Evolutionary conservation across 75 land plant species (phyloP).

Genomic region (Sequoiadendron giganteum): DNA sequence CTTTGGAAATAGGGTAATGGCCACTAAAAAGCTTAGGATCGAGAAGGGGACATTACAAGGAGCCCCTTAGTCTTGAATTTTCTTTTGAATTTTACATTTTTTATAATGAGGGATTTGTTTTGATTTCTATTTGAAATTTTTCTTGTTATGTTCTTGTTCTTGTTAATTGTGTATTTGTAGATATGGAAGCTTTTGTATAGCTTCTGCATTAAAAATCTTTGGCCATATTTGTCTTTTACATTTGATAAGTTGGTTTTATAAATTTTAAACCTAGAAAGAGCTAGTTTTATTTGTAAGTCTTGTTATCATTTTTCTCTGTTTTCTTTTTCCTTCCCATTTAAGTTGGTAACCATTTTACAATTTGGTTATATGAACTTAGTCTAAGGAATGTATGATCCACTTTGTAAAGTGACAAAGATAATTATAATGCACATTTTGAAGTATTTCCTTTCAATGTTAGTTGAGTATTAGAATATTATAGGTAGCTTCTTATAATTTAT

Average conservation of each 20-base stretch:
- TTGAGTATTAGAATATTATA: too few relatives aligned
- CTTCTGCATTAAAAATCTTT: not conserved
- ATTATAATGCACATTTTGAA: not conserved
- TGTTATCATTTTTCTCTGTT: not conserved
- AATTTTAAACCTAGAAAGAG: not conserved
- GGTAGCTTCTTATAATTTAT: not conserved
- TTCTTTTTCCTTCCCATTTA: not conserved
- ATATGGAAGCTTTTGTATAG: not conserved
- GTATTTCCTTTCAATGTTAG: not conserved
- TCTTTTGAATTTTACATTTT: not conserved
- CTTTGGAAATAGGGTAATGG: too few relatives aligned
- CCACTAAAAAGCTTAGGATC: too few relatives aligned
- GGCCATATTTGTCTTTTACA: not conserved
- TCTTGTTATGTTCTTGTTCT: not conserved
- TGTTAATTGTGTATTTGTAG: not conserved
- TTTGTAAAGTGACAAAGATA: not conserved
- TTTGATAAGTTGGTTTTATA: not conserved
- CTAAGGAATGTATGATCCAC: not conserved
- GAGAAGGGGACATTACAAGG: not conserved
- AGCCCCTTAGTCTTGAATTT: not conserved
- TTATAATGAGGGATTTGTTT: not conserved
- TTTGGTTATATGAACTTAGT: not conserved
- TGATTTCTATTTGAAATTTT: not conserved
- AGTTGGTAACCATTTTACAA: not conserved
- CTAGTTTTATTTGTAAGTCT: not conserved